phyloP scores from a whole-genome alignment of 2,329 filamentous ascomycete species.

The Mycosphaerella sp. region DNA sequence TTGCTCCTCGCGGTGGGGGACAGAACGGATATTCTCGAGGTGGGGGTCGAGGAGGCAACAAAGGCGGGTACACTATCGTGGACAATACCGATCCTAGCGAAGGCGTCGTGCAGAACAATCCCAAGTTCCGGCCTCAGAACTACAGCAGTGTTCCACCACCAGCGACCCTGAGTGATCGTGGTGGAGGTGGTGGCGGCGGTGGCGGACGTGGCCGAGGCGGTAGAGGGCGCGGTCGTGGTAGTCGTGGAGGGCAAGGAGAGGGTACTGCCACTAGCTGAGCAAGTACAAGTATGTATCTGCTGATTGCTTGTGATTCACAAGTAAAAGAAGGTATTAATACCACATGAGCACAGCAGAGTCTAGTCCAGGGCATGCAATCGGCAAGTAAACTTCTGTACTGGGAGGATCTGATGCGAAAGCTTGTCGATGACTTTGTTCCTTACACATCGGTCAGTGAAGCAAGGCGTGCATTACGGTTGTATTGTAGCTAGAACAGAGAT shows the following conservation, averaged over 20 bases:
- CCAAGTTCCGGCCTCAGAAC: slow-evolving; percentile 50
- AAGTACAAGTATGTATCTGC: neutral
- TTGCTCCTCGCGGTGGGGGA: slow-evolving; percentile 26
- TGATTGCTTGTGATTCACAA: neutral
- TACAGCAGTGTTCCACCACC: slow-evolving; percentile 55
- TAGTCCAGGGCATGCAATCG: too few relatives aligned
- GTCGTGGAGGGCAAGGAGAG: slow-evolving; percentile 14
- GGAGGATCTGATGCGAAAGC: too few relatives aligned
- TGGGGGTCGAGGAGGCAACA: slow-evolving; percentile 30
- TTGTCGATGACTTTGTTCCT: too few relatives aligned
- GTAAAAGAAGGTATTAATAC: too few relatives aligned
- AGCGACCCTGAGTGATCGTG: slow-evolving; percentile 45
- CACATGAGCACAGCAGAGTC: too few relatives aligned
- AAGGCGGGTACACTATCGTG: slow-evolving; percentile 41
- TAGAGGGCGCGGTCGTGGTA: slow-evolving; percentile 19
- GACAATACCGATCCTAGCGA: slow-evolving; percentile 49
- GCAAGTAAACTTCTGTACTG: too few relatives aligned
- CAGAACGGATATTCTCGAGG: slow-evolving; percentile 13
- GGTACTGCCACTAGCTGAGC: neutral
- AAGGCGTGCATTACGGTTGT: too few relatives aligned
- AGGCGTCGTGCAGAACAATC: slow-evolving; percentile 52
- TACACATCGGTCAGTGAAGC: too few relatives aligned
- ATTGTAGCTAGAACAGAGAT: too few relatives aligned
- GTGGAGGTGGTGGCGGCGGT: slow-evolving; percentile 24
- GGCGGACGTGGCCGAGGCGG: slow-evolving; percentile 20